Base-by-base conservation (phyloP, 176 grass and related monocot genomes). In the Aegilops umbellulata region DNA sequence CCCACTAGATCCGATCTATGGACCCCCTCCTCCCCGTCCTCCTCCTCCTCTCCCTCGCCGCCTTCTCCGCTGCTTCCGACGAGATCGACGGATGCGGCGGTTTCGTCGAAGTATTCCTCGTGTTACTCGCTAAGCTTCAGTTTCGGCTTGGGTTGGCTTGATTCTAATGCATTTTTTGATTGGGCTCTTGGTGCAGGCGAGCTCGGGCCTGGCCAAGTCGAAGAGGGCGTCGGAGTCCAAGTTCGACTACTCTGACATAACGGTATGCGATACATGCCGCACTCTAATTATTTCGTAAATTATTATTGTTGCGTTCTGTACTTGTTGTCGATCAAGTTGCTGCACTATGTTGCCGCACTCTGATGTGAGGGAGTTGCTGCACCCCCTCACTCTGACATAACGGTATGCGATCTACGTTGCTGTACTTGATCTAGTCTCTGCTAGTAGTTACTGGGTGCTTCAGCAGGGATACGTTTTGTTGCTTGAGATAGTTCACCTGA, bases 41-140 rank as follows among this genome's bases (percentile, higher is more conserved):
- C 80, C 49, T 78, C 41, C 10, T 82, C 53, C 10, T 46, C 80
- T 19, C 84, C 64, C 20, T 86, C 49, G 27, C 49, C 39, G 79
- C 78, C 10, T 25, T 47, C 30, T 49, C 77, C 38, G 76, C 73
- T 8, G 86, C 87, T 25, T 89, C 90, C 26, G 94, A 94, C 82
- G 88, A 85, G 88, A 99, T 99, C 87, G 90, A 93, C 62, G 97
- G 97, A 79, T 97, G 97, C 36, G 92, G 97, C 55, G 97, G 97
- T 20, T 96, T 99, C 87, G 90, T 99, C 17, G 88, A 99, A 91
- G 95, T 98, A 24, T 31, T 12, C 65, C 77, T 81, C 47, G 39
- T 38, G 14, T 34, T 62, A 3, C 58, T 58, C 34, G 6, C 20
- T 66, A 35, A 67, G 69, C 63, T 89, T 80, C 81, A 30, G 36